A percentile compares a stretch with the other conserved stretches of the same genome.
Evolutionary conservation across 2,329 filamentous ascomycete genomes (phyloP).

Genomic region (Metarhizium guizhouense): DNA sequence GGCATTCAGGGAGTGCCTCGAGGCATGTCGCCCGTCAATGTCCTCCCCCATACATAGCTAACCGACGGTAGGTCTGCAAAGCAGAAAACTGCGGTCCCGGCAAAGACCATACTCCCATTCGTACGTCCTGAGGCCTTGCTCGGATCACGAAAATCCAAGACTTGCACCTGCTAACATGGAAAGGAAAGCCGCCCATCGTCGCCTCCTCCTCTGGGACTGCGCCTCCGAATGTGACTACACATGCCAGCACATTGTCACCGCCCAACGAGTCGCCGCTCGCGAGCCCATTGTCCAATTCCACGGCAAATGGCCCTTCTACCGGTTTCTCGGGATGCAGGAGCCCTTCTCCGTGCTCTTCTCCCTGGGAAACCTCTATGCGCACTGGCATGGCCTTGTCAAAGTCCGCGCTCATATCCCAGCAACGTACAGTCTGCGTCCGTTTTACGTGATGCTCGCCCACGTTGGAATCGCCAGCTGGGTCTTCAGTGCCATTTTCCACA

Average conservation of each 20-base stretch:
- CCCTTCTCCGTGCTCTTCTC: conserved; percentile 91
- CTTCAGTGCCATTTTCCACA: conserved; percentile 88
- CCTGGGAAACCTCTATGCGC: conserved; percentile 80
- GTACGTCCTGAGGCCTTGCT: conserved; percentile 40
- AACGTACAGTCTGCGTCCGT: conserved; percentile 67
- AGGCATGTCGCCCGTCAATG: conserved; percentile 40
- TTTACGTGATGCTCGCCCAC: conserved; percentile 72
- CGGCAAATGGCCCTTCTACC: conserved; percentile 96
- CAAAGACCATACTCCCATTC: conserved; percentile 51
- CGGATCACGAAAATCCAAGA: background rate
- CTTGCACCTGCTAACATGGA: conserved; percentile 2
- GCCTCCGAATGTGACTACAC: conserved; percentile 93
- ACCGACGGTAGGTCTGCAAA: conserved; percentile 59
- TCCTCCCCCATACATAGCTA: conserved; percentile 7
- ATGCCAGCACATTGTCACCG: conserved; percentile 88
- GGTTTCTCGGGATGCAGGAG: conserved; percentile 88
- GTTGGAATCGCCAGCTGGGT: conserved; percentile 78
- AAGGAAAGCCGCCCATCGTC: conserved; percentile 64
- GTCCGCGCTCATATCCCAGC: conserved; percentile 62
- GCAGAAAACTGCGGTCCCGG: conserved; percentile 67
- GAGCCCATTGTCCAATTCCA: conserved; percentile 82
- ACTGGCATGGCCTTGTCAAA: conserved; percentile 65
- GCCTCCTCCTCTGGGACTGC: conserved; percentile 87
- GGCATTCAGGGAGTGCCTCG: conserved; percentile 79
- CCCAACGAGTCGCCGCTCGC: conserved; percentile 54